These are phyloP conservation scores for Epicoccum nigrum DNA, from an alignment of 2,329 filamentous ascomycete genomes.

Conservation along the genomic window DNA sequence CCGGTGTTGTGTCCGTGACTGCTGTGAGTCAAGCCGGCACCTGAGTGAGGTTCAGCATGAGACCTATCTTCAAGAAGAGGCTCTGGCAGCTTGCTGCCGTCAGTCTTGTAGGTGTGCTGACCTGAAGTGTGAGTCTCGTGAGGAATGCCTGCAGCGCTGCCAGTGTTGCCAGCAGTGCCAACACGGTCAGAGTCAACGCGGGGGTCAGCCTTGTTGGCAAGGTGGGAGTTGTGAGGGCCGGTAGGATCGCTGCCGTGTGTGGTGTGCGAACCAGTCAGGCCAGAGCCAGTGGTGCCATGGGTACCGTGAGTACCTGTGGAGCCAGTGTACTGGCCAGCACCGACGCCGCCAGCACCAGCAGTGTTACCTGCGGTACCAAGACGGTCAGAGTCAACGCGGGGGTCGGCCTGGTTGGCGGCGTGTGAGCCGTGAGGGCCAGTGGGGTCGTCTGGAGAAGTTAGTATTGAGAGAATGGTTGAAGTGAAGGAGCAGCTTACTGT, in stretches of 20 bases:
- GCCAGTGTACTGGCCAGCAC: slow-evolving; percentile 30
- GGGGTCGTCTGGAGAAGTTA: slow-evolving; percentile 30
- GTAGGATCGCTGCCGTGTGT: slow-evolving; percentile 21
- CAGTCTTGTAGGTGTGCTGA: slow-evolving; percentile 16
- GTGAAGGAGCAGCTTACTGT: slow-evolving; percentile 18
- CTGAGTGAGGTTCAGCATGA: slow-evolving; percentile 18
- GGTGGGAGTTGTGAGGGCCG: slow-evolving; percentile 26
- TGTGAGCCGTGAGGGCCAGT: slow-evolving; percentile 40
- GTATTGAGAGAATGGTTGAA: background rate
- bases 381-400: slow-evolving; percentile 36
- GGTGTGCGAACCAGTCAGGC: slow-evolving; percentile 14
- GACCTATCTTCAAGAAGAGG: slow-evolving; percentile 15
- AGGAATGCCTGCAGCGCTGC: slow-evolving; percentile 14
- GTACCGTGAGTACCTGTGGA: slow-evolving; percentile 1
- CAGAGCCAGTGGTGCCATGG: slow-evolving; percentile 14
- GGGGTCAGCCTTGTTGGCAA: slow-evolving; percentile 28
- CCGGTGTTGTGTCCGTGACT: slow-evolving; percentile 22
- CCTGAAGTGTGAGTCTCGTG: slow-evolving; percentile 16
- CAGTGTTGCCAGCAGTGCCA: slow-evolving; percentile 24
- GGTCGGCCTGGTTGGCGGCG: slow-evolving; percentile 39
- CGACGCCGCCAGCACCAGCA: slow-evolving; percentile 24
- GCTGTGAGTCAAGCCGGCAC: slow-evolving; percentile 19
- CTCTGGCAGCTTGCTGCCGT: slow-evolving; percentile 15
- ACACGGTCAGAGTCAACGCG: slow-evolving; percentile 34
- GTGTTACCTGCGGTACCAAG: slow-evolving; percentile 26